Evolutionary conservation across 352 stramenopile species (phyloP).

Genomic region (Pythium oligandrum): DNA sequence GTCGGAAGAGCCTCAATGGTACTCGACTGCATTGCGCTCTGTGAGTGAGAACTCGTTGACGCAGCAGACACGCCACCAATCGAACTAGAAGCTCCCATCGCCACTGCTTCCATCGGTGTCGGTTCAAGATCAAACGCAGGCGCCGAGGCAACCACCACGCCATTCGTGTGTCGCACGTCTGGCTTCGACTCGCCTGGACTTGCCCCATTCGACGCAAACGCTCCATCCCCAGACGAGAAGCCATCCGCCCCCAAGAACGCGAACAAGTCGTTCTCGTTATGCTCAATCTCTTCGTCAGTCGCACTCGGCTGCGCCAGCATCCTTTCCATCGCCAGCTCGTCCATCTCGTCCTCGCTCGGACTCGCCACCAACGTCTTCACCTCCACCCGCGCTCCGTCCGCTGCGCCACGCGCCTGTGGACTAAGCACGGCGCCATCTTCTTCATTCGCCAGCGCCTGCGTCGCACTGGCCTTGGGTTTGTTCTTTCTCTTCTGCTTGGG

Average conservation of each 20-base stretch:
- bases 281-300: constrained; percentile 35
- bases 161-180: no score
- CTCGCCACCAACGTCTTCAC: not conserved
- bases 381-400: not conserved
- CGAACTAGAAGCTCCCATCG: constrained; percentile 5
- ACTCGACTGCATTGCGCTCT: no score
- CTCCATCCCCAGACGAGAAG: no score
- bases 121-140: no score
- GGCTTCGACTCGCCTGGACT: no score
- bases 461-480: constrained; percentile 13
- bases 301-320: no score
- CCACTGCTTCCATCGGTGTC: not conserved
- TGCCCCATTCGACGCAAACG: no score
- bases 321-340: not conserved
- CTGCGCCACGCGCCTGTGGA: not conserved
- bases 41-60: not conserved
- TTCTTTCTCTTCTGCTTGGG: constrained; percentile 20
- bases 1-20: no score
- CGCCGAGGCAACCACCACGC: no score
- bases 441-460: constrained; percentile 1
- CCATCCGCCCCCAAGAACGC: constrained; percentile 26
- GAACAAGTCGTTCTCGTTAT: constrained; percentile 58
- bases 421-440: not conserved
- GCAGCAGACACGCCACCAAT: not conserved
- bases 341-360: not conserved